Evolutionary conservation across 192 early-diverging fungal species (phyloP).

Genomic region (Borealophlyctis nickersoniae): DNA sequence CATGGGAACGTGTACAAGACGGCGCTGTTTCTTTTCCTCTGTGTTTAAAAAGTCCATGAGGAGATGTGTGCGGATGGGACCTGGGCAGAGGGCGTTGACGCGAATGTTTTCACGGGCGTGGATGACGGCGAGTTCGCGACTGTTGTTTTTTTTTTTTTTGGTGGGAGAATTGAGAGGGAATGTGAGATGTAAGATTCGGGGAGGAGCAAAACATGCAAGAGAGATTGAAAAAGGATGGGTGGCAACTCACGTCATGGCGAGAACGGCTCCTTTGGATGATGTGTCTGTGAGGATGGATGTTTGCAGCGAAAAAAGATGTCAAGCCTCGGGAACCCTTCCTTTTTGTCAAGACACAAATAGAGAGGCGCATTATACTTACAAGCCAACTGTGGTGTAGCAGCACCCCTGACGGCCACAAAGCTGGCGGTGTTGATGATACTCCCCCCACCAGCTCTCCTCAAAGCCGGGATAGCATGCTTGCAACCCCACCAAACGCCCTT

Average conservation of each 20-base stretch:
- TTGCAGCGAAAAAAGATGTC: not conserved
- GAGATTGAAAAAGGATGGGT: not conserved
- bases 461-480: slow-evolving; percentile 74
- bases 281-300: slow-evolving; percentile 52
- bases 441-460: slow-evolving; percentile 70
- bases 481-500: slow-evolving; percentile 90
- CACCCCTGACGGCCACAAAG: slow-evolving; percentile 73
- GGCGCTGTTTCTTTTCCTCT: slow-evolving; percentile 76
- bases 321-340: no score
- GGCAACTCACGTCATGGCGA: slow-evolving; percentile 70
- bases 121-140: slow-evolving; percentile 74
- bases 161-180: no score
- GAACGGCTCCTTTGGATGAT: slow-evolving; percentile 81
- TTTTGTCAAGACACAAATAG: not conserved
- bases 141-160: no score
- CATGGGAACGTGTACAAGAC: slow-evolving; percentile 77
- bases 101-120: slow-evolving; percentile 87
- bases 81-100: slow-evolving; percentile 79
- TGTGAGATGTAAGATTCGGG: no score
- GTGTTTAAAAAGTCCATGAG: slow-evolving; percentile 83
- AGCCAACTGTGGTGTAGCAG: slow-evolving; percentile 80
- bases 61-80: slow-evolving; percentile 73
- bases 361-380: slow-evolving; percentile 45
- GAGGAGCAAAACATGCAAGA: no score
- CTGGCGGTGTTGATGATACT: slow-evolving; percentile 83